Evolutionary conservation across 768 basidiomycete species (phyloP).

Genomic region (Lactifluus pinguis): DNA sequence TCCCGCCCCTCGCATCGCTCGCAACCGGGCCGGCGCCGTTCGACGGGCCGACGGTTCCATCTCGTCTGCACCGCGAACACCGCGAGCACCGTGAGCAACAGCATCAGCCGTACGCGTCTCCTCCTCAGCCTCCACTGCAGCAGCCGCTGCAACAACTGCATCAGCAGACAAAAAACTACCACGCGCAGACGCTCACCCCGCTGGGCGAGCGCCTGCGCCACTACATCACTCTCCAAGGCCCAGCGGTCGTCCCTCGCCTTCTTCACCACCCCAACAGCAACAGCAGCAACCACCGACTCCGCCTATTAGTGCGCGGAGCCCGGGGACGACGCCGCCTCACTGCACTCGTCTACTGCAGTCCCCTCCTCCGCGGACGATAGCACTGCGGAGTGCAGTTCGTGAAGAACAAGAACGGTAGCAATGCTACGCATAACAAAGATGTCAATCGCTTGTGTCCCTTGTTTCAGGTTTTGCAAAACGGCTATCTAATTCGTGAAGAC

Average conservation of each 20-base stretch:
- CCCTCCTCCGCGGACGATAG: not conserved
- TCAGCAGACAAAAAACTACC: constrained; percentile 19
- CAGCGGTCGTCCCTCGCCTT: constrained; percentile 18
- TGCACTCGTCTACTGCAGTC: not conserved
- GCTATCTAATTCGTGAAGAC: not conserved
- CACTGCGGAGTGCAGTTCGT: constrained; percentile 2
- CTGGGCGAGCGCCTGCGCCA: constrained; percentile 22
- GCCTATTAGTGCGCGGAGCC: constrained; percentile 11
- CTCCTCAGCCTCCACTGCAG: constrained; percentile 13
- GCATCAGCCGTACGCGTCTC: constrained; percentile 15
- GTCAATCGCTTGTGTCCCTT: not conserved
- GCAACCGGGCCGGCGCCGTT: constrained; percentile 4
- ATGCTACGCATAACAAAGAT: not conserved
- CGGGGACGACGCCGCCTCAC: not conserved
- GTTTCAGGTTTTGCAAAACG: not conserved
- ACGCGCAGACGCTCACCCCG: constrained; percentile 22
- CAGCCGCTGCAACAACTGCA: constrained; percentile 10
- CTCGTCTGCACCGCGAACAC: constrained; percentile 3
- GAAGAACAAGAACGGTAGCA: constrained; percentile 9
- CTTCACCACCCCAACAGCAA: constrained; percentile 3
- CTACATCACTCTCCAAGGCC: constrained; percentile 16
- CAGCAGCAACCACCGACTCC: constrained; percentile 5
- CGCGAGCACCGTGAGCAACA: constrained; percentile 8
- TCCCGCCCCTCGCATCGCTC: constrained; percentile 9
- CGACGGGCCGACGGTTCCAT: constrained; percentile 4